phyloP scores from a whole-genome alignment of 1,284 basidiomycete genomes.

The Inonotus obliquus region DNA sequence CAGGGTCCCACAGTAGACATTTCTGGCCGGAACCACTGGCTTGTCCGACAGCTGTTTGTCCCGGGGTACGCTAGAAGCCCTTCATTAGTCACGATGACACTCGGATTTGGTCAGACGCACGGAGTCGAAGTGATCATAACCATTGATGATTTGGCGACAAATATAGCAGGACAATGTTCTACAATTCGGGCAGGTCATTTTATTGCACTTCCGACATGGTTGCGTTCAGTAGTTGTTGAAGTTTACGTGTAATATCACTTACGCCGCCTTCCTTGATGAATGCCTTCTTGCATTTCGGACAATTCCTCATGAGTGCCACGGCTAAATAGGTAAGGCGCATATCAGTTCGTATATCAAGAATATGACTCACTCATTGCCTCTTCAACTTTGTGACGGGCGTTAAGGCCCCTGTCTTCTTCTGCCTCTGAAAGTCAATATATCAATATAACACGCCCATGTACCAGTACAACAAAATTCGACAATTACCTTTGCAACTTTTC shows the following conservation, averaged over 20 bases:
- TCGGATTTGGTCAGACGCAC: constrained; percentile 29
- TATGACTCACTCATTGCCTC: constrained; percentile 78
- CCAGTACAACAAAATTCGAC: constrained; percentile 1
- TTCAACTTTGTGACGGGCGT: constrained; percentile 73
- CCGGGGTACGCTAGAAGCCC: background rate
- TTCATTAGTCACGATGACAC: background rate
- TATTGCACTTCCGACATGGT: constrained; percentile 58
- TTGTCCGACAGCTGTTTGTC: background rate
- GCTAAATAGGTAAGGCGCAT: constrained; percentile 37
- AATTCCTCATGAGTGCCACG: constrained; percentile 76
- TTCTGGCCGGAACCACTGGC: constrained; percentile 29
- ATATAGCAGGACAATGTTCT: constrained; percentile 71
- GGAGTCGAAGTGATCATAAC: constrained; percentile 77
- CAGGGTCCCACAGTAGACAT: constrained; percentile 69
- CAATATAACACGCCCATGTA: background rate
- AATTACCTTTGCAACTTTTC: constrained; percentile 75
- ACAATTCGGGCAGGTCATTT: constrained; percentile 73
- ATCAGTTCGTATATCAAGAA: background rate
- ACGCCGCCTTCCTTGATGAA: constrained; percentile 75
- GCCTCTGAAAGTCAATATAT: constrained; percentile 42
- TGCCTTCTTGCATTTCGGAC: constrained; percentile 75
- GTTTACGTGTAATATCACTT: constrained; percentile 27
- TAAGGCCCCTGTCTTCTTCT: constrained; percentile 65
- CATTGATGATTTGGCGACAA: constrained; percentile 63
- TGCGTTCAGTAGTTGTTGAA: constrained; percentile 1